A percentile compares a stretch with the other conserved stretches of the same genome.
phyloP scores from a whole-genome alignment of 106 monocot genomes.

The Dendrobium catenatum region DNA sequence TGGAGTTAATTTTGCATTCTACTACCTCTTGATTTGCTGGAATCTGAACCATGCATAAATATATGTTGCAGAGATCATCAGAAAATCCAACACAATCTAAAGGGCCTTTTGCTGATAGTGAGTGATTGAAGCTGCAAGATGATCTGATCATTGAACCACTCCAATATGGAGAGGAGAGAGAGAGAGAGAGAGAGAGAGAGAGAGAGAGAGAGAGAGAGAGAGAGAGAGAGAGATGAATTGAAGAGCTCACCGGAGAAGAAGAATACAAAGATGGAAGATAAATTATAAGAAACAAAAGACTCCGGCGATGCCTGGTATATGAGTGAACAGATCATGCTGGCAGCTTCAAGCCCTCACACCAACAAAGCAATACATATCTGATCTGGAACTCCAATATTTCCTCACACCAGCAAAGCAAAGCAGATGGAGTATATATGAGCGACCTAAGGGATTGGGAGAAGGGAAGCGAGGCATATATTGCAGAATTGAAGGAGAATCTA shows the following conservation, averaged over 20 bases:
- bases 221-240: neutral
- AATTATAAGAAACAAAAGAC: no score
- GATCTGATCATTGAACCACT: constrained; percentile 6
- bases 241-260: neutral
- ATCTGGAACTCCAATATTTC: no score
- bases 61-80: neutral
- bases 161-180: neutral
- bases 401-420: no score
- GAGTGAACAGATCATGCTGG: constrained; percentile 5
- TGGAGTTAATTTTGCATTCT: no score
- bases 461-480: neutral
- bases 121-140: constrained; percentile 8
- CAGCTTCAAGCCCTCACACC: constrained; percentile 4
- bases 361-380: neutral
- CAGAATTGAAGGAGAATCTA: neutral
- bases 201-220: neutral
- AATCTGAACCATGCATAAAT: neutral
- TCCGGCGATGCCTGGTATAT: no score
- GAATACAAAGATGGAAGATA: neutral
- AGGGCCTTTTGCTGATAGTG: neutral
- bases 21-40: no score
- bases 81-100: neutral
- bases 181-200: constrained; percentile 2
- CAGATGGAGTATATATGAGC: no score
- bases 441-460: neutral